Base-by-base conservation (phyloP, 1,284 basidiomycete genomes). In the Sparassis latifolia region DNA sequence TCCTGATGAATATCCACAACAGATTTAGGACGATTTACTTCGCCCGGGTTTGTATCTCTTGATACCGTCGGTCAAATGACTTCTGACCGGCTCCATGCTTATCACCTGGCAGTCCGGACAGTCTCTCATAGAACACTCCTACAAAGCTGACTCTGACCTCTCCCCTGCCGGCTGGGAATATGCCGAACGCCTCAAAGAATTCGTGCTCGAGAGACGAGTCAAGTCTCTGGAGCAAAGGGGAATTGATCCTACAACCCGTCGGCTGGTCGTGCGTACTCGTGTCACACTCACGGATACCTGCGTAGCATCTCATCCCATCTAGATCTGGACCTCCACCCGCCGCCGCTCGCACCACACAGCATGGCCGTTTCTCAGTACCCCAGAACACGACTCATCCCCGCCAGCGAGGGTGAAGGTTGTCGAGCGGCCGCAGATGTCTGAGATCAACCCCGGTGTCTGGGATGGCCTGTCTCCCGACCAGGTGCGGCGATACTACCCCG, bases 1-100 rank as follows among this genome's bases (percentile, higher is more conserved):
- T 95, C 79, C 78, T 97, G 52, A 97, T 97, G 96, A 98, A 97
- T 66, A 97, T 96, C 49, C 95, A 99, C 73, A 96, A 96, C 63
- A 77, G 80, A 45, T 88, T 86, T 59, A 79, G 95, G 27, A 94
- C 87, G 42, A 96, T 95, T 53, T 96, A 92, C 68, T 96, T 97
- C 69, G 93, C 93, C 4, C 74, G 93, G 44, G 92, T 95, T 62
- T 54, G 86, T 66, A 10, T 44, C 41, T 10, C 54, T 46, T 5
- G 6, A 35, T 45, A 30, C 3, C 10, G 9, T 5, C 4, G 4
- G 35, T 53, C 2, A 50, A 31, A 5, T 27, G 9, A 20, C 12
- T 28, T 45, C 12, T 52, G 5, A 40, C 40, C 20, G 20, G 20
- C 20, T 20, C 20, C 20, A 20, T 20, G 31, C 7, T 32, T 6